A percentile compares a stretch with the other conserved stretches of the same genome.
phyloP scores from a whole-genome alignment of 2,329 filamentous ascomycete species.

The Paraphaeosphaeria sporulosa region DNA sequence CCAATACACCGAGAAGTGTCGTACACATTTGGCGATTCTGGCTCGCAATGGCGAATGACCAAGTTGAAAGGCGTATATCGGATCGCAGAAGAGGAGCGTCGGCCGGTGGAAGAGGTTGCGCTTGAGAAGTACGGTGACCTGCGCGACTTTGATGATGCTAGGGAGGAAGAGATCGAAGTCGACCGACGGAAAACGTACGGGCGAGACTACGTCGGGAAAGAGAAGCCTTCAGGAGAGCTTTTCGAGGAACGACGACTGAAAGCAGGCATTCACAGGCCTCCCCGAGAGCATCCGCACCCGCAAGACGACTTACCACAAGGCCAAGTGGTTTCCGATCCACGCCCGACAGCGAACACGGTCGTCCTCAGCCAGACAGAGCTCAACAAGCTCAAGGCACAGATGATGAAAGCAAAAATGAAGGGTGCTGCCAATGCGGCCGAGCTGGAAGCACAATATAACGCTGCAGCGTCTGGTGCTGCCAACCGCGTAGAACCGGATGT shows the following conservation, averaged over 20 bases:
- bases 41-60: conserved; percentile 95
- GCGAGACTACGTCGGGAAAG: conserved; percentile 80
- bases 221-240: conserved; percentile 87
- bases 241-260: conserved; percentile 77
- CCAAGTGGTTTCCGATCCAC: conserved; percentile 63
- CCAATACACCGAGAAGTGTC: conserved; percentile 69
- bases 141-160: conserved; percentile 86
- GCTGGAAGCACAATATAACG: conserved; percentile 85
- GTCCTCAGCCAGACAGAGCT: conserved; percentile 78
- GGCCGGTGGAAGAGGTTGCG: conserved; percentile 81
- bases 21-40: conserved; percentile 88
- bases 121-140: conserved; percentile 82
- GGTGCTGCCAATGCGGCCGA: conserved; percentile 76
- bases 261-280: conserved; percentile 57
- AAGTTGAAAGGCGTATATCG: conserved; percentile 88
- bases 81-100: conserved; percentile 75
- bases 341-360: conserved; percentile 56
- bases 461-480: conserved; percentile 70
- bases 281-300: conserved; percentile 31
- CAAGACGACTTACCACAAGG: conserved; percentile 59
- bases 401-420: conserved; percentile 94
- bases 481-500: conserved; percentile 68
- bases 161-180: conserved; percentile 91
- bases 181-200: conserved; percentile 86
- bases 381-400: conserved; percentile 88